Evolutionary conservation across 192 early-diverging fungal species (phyloP).

Genomic region (Podochytrium sp.): DNA sequence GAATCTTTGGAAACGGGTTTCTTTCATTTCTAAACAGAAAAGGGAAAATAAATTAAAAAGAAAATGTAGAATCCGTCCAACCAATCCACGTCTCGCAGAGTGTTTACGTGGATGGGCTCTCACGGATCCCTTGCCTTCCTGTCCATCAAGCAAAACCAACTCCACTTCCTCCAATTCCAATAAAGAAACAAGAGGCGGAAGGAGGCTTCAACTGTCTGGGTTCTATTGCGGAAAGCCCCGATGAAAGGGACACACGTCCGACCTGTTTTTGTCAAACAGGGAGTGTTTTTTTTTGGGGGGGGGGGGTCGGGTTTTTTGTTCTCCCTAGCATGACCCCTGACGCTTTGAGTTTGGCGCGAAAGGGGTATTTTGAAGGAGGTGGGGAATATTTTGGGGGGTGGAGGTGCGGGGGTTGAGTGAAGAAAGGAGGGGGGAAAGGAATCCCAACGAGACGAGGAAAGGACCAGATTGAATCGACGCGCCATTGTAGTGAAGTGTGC

Average conservation of each 20-base stretch:
- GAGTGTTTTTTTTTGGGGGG: neutral
- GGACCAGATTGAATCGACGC: neutral
- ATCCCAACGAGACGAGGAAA: neutral
- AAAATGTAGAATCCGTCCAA: too few relatives aligned
- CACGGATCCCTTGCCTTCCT: too few relatives aligned
- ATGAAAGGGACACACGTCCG: too few relatives aligned
- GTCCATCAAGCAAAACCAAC: neutral
- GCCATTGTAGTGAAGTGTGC: neutral
- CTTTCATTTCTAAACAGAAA: too few relatives aligned
- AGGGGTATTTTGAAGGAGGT: conserved; percentile 7
- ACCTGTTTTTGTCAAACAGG: too few relatives aligned
- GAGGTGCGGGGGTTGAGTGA: neutral
- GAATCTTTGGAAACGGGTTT: too few relatives aligned
- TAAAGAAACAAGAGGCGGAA: neutral
- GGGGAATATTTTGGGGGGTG: neutral
- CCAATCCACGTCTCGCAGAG: too few relatives aligned
- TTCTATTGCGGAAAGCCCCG: neutral
- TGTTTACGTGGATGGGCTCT: too few relatives aligned
- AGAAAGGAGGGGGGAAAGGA: neutral
- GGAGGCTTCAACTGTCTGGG: neutral
- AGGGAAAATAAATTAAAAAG: too few relatives aligned
- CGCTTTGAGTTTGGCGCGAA: neutral
- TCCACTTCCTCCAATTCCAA: neutral
- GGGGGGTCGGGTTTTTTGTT: neutral
- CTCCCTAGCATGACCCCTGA: conserved; percentile 17